These are phyloP conservation scores for Plenodomus biglobosus DNA, from an alignment of 2,329 filamentous ascomycete species.

Conservation along the genomic window DNA sequence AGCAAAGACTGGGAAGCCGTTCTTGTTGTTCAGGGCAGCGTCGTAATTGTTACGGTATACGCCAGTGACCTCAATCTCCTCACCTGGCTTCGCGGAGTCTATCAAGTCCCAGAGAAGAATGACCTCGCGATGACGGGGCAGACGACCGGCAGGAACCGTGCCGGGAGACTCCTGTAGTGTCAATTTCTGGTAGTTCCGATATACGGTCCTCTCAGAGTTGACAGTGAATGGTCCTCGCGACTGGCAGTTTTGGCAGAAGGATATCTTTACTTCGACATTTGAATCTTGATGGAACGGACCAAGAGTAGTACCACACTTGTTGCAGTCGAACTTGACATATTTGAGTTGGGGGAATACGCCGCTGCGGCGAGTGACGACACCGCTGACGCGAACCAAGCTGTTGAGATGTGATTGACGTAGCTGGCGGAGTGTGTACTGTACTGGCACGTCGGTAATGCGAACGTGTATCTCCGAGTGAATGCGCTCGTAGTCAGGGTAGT, in stretches of 20 bases:
- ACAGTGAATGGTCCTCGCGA: constrained; percentile 91
- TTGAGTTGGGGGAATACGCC: constrained; percentile 98
- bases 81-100: constrained; percentile 92
- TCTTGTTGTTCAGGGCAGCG: constrained; percentile 95
- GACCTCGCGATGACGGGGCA: constrained; percentile 90
- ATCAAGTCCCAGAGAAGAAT: constrained; percentile 97
- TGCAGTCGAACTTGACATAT: constrained; percentile 97
- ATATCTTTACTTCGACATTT: constrained; percentile 92
- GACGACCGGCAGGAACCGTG: constrained; percentile 90
- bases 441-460: constrained; percentile 89
- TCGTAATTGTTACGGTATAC: constrained; percentile 99
- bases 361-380: constrained; percentile 89
- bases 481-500: constrained; percentile 96
- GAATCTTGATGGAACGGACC: constrained; percentile 98
- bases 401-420: constrained; percentile 94
- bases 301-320: constrained; percentile 86
- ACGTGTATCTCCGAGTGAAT: constrained; percentile 98
- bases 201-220: constrained; percentile 96
- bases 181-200: constrained; percentile 97
- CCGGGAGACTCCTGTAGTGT: constrained; percentile 96
- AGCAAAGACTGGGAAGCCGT: constrained; percentile 97
- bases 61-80: constrained; percentile 95
- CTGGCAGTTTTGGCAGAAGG: constrained; percentile 95
- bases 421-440: constrained; percentile 92
- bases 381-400: constrained; percentile 89